Conservation (phyloP, 106 monocot genomes). For the Acanthochlamys bracteata region DNA sequence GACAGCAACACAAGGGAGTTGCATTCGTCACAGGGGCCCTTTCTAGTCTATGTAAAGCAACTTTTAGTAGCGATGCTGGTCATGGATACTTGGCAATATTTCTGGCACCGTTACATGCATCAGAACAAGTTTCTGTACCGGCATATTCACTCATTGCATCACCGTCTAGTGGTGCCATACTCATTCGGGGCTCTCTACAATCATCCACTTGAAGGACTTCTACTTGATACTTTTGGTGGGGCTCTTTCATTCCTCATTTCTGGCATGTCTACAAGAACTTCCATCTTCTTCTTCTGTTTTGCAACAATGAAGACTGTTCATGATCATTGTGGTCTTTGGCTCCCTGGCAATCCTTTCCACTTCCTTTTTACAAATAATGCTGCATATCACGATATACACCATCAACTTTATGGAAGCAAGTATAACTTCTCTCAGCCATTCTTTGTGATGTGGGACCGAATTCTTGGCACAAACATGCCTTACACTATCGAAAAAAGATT, state of each 20-base stretch:
- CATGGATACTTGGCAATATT: constrained; percentile 20
- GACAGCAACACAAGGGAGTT: background rate
- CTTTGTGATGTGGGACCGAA: constrained; percentile 13
- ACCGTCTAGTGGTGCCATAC: constrained; percentile 14
- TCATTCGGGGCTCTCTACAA: constrained; percentile 14
- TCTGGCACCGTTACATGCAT: constrained; percentile 17
- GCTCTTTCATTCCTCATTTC: constrained; percentile 6
- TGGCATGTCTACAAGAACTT: constrained; percentile 13
- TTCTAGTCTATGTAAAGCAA: constrained; percentile 5
- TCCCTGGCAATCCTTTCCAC: constrained; percentile 15
- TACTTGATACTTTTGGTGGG: constrained; percentile 5
- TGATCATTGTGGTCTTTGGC: constrained; percentile 12
- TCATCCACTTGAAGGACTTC: constrained; percentile 15
- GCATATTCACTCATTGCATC: constrained; percentile 20
- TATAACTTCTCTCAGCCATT: constrained; percentile 15
- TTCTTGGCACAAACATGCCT: constrained; percentile 14
- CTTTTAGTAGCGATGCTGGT: constrained; percentile 16
- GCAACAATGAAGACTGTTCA: constrained; percentile 14
- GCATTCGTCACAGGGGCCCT: background rate
- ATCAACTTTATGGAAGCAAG: constrained; percentile 10
- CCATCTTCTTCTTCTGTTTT: constrained; percentile 11
- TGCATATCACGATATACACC: constrained; percentile 13
- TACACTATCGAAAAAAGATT: constrained; percentile 5
- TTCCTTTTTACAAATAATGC: constrained; percentile 13
- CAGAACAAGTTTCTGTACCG: constrained; percentile 19